Percentiles rank a stretch among this genome's conserved stretches.
These are phyloP conservation scores for Arthonia radiata DNA, from an alignment of 495 filamentous ascomycete genomes.

Conservation along the genomic window DNA sequence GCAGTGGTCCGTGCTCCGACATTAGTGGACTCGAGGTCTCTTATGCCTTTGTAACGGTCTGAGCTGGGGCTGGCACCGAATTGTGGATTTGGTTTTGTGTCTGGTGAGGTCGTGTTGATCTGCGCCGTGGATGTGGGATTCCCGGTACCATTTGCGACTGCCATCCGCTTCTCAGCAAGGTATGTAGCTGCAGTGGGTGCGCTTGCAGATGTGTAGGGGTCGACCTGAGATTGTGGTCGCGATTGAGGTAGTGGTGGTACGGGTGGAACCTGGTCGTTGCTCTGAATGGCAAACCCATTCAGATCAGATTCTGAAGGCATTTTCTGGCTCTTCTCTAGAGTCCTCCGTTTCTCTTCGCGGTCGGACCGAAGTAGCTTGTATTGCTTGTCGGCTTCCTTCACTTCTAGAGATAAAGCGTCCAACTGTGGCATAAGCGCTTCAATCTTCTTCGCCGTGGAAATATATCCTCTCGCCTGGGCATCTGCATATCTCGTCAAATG, in stretches of 20 bases:
- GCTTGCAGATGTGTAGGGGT: no score
- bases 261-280: no score
- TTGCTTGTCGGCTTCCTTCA: conserved; percentile 78
- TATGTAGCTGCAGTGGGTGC: no score
- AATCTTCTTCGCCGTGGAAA: conserved; percentile 63
- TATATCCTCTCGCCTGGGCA: conserved; percentile 61
- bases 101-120: no score
- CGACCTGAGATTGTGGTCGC: no score
- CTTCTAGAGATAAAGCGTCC: conserved; percentile 73
- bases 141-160: no score
- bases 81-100: conserved; percentile 13
- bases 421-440: conserved; percentile 74
- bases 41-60: conserved; percentile 63
- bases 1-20: conserved; percentile 19
- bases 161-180: no score
- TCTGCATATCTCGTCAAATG: conserved; percentile 90
- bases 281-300: no score
- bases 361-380: conserved; percentile 84
- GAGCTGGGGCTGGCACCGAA: conserved; percentile 25
- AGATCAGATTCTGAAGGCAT: no score
- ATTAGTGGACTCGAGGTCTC: conserved; percentile 72
- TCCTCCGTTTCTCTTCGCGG: conserved; percentile 72
- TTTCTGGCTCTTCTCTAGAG: conserved; percentile 71
- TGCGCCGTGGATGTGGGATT: no score
- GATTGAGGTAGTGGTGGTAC: no score